A percentile compares a stretch with the other conserved stretches of the same genome.
Evolutionary conservation across 2,329 filamentous ascomycete genomes (phyloP).

Genomic region (Colletotrichum tofieldiae): DNA sequence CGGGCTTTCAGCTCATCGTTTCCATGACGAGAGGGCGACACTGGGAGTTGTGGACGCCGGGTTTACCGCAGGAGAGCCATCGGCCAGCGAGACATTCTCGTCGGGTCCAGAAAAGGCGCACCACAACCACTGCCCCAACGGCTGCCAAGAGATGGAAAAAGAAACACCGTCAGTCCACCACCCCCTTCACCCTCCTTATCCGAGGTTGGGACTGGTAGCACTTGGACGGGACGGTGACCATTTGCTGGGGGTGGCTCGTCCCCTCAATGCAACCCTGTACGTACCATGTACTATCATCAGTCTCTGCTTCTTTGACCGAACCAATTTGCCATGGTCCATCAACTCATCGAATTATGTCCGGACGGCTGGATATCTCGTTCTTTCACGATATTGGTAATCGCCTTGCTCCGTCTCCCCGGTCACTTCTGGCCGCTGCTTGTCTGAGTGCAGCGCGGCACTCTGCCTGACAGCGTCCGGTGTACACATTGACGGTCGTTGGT

Average conservation of each 20-base stretch:
- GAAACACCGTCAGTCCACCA: constrained; percentile 18
- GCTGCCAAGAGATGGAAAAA: constrained; percentile 39
- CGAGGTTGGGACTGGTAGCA: constrained; percentile 6
- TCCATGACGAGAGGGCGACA: constrained; percentile 5
- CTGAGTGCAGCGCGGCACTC: neutral
- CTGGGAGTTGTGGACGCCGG: constrained; percentile 4
- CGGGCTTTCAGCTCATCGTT: constrained; percentile 34
- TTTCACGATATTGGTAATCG: too few relatives aligned
- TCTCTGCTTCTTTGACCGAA: neutral
- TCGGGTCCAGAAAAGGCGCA: constrained; percentile 24
- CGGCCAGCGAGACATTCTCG: constrained; percentile 27
- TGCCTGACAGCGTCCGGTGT: neutral
- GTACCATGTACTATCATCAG: neutral
- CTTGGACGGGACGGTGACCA: neutral
- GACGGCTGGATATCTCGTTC: too few relatives aligned
- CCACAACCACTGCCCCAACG: constrained; percentile 30
- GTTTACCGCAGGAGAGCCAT: constrained; percentile 18
- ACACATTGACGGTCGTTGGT: neutral
- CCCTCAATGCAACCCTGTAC: neutral
- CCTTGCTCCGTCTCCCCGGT: neutral
- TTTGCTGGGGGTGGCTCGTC: too few relatives aligned
- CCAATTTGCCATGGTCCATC: neutral
- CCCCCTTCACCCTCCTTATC: constrained; percentile 5
- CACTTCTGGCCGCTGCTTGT: neutral
- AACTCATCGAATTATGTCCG: neutral